These are phyloP conservation scores for Ceratobasidium sp. DNA, from an alignment of 1,284 basidiomycete genomes.

Conservation along the genomic window DNA sequence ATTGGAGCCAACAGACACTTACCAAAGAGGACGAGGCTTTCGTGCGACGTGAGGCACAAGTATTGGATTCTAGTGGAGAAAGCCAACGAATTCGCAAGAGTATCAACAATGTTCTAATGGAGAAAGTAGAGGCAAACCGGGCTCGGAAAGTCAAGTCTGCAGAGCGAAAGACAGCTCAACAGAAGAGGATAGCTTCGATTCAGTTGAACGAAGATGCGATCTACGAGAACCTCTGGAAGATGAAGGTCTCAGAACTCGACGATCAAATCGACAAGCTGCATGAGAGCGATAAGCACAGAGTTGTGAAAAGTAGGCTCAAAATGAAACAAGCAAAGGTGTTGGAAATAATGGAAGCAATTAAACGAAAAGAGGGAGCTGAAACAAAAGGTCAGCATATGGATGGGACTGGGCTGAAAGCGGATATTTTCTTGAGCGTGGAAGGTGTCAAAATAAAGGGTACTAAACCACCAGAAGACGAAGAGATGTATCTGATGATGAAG, in stretches of 20 bases:
- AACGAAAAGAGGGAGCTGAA: no score
- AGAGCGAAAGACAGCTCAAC: neutral
- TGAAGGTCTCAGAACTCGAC: conserved; percentile 1
- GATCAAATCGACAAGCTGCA: conserved; percentile 26
- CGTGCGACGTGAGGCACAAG: neutral
- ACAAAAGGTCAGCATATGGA: no score
- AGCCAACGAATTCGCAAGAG: neutral
- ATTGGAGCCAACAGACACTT: neutral
- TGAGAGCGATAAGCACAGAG: neutral
- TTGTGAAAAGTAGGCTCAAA: no score
- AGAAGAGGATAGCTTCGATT: neutral
- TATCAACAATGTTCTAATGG: neutral
- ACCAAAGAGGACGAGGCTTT: conserved; percentile 3
- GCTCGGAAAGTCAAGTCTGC: neutral
- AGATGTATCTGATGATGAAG: no score
- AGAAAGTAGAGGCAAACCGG: conserved; percentile 5
- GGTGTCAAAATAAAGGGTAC: no score
- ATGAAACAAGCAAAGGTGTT: no score
- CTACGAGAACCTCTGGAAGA: neutral
- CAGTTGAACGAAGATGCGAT: neutral
- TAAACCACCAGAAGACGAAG: no score
- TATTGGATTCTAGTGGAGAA: conserved; percentile 19
- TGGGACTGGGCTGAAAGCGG: no score
- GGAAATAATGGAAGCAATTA: no score
- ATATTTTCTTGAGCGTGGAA: no score